These are phyloP conservation scores for Cardamine resedifolia DNA, from an alignment of 345 rosid genomes.

Conservation along the genomic window DNA sequence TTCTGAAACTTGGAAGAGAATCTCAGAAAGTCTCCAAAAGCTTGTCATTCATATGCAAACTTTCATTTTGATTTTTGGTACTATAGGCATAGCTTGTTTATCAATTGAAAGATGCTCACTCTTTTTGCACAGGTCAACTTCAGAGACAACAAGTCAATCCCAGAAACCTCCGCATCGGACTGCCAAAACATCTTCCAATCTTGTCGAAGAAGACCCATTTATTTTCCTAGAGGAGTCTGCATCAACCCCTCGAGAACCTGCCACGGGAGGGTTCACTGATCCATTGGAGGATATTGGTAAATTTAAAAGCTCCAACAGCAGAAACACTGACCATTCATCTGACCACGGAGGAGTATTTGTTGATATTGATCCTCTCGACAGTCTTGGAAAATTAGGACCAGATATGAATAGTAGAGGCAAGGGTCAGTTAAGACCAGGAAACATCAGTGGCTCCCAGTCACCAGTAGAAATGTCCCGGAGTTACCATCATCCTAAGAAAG, in stretches of 20 bases:
- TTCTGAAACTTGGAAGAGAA: background rate
- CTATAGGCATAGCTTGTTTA: background rate
- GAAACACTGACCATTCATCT: constrained; percentile 44
- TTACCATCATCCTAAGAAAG: constrained; percentile 43
- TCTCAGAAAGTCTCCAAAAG: background rate
- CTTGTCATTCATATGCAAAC: background rate
- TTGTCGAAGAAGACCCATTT: constrained; percentile 60
- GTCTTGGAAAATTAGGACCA: constrained; percentile 59
- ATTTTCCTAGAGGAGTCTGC: constrained; percentile 51
- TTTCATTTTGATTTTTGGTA: background rate
- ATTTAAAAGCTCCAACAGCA: constrained; percentile 45
- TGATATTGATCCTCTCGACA: constrained; percentile 65
- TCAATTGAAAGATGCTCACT: constrained; percentile 8
- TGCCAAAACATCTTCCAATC: constrained; percentile 43
- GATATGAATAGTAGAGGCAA: constrained; percentile 48
- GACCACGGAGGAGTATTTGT: constrained; percentile 49
- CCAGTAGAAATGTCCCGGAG: constrained; percentile 43
- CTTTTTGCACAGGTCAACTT: constrained; percentile 47
- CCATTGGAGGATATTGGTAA: constrained; percentile 54
- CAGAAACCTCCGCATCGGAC: constrained; percentile 44
- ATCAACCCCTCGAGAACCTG: constrained; percentile 42
- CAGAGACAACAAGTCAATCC: constrained; percentile 40
- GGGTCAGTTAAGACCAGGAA: constrained; percentile 48
- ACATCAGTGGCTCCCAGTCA: constrained; percentile 44
- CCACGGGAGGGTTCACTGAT: constrained; percentile 44